Evolutionary conservation across 202 grass and related monocot species (phyloP).

Genomic region (Sporobolus alterniflorus): DNA sequence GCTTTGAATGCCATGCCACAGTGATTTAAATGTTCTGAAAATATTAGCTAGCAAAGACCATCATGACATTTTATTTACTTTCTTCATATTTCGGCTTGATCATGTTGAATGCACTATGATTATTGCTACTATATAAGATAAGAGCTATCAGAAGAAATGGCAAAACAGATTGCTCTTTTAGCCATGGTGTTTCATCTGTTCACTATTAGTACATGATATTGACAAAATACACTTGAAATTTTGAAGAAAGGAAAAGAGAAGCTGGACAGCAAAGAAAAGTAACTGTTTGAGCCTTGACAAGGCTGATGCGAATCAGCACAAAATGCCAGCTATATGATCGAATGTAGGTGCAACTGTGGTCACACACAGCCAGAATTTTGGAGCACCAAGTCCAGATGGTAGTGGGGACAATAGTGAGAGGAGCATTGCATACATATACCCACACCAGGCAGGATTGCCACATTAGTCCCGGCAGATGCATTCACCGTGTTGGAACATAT

Average conservation of each 20-base stretch:
- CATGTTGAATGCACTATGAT: conserved; percentile 26
- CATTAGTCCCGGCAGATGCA: conserved; percentile 9
- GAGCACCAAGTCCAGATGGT: conserved; percentile 53
- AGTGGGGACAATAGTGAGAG: conserved; percentile 36
- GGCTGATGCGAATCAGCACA: conserved; percentile 21
- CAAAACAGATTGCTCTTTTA: neutral
- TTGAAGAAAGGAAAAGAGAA: conserved; percentile 1
- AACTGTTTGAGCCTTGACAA: conserved; percentile 24
- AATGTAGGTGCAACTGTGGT: conserved; percentile 49
- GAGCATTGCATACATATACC: conserved; percentile 34
- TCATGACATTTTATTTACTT: conserved; percentile 24
- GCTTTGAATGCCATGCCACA: conserved; percentile 55
- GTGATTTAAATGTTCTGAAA: conserved; percentile 49
- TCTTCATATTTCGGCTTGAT: conserved; percentile 7
- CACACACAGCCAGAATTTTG: conserved; percentile 43
- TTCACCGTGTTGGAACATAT: no score
- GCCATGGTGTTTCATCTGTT: neutral
- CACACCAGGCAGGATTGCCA: conserved; percentile 47
- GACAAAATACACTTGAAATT: conserved; percentile 3
- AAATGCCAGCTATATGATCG: conserved; percentile 57
- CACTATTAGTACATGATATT: conserved; percentile 9
- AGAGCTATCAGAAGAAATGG: conserved; percentile 25
- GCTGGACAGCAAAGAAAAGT: conserved; percentile 7
- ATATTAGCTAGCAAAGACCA: conserved; percentile 43
- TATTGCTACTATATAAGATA: conserved; percentile 18